These are phyloP conservation scores for Diplodia sapinea DNA, from an alignment of 2,329 filamentous ascomycete species.

Conservation along the genomic window DNA sequence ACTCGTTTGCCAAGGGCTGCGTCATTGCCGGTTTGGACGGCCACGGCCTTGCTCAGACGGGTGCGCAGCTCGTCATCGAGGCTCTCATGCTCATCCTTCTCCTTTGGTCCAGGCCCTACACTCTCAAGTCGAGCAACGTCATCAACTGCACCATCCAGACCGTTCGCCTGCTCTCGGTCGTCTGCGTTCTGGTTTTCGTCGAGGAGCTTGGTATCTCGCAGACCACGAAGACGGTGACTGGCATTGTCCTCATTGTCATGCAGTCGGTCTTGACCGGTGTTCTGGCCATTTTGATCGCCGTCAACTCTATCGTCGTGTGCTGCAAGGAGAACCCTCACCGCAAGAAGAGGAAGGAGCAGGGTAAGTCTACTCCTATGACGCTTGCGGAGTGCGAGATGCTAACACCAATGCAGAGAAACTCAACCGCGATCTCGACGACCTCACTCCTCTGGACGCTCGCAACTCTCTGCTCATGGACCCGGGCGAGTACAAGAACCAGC, in stretches of 20 bases:
- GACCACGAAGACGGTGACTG: slow-evolving; percentile 92
- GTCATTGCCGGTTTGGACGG: slow-evolving; percentile 85
- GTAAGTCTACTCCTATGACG: slow-evolving; percentile 60
- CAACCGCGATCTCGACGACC: slow-evolving; percentile 76
- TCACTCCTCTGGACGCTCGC: slow-evolving; percentile 85
- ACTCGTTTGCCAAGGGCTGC: slow-evolving; percentile 88
- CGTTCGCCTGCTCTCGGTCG: slow-evolving; percentile 85
- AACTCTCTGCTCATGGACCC: slow-evolving; percentile 82
- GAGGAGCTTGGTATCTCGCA: slow-evolving; percentile 88
- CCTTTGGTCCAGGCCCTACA: slow-evolving; percentile 84
- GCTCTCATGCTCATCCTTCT: slow-evolving; percentile 77
- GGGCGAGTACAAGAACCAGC: slow-evolving; percentile 51
- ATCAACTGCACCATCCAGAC: slow-evolving; percentile 93
- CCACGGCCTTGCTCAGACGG: slow-evolving; percentile 80
- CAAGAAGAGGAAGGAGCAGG: slow-evolving; percentile 84
- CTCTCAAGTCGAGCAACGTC: slow-evolving; percentile 84
- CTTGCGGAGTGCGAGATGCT: slow-evolving; percentile 30
- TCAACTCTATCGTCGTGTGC: slow-evolving; percentile 84
- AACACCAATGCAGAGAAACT: slow-evolving; percentile 68
- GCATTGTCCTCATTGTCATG: slow-evolving; percentile 89
- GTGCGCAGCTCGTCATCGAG: slow-evolving; percentile 82
- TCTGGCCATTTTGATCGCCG: slow-evolving; percentile 83
- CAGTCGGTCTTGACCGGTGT: slow-evolving; percentile 83
- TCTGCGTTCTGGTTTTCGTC: slow-evolving; percentile 90
- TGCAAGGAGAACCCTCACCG: slow-evolving; percentile 89